A percentile compares a stretch with the other conserved stretches of the same genome.
Evolutionary conservation across 345 rosid species (phyloP).

Genomic region (Boechera retrofracta): DNA sequence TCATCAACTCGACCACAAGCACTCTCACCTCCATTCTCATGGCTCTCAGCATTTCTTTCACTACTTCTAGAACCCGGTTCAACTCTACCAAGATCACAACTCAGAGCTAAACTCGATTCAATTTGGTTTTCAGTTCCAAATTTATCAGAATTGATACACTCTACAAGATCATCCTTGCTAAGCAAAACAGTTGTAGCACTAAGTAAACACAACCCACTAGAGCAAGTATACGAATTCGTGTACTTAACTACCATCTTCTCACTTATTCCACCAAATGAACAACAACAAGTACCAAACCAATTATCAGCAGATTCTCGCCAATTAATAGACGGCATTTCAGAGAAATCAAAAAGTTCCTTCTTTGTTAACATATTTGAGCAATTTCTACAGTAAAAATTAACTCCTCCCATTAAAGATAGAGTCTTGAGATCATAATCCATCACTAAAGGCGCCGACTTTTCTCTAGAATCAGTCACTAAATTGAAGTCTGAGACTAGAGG

Average conservation of each 20-base stretch:
- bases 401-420: slow-evolving; percentile 58
- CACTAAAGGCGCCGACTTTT: slow-evolving; percentile 47
- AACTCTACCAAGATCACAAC: slow-evolving; percentile 37
- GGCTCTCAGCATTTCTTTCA: background rate
- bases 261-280: slow-evolving; percentile 89
- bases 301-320: slow-evolving; percentile 95
- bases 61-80: slow-evolving; percentile 23
- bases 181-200: slow-evolving; percentile 64
- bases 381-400: slow-evolving; percentile 70
- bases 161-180: slow-evolving; percentile 66
- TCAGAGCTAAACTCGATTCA: slow-evolving; percentile 36
- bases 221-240: slow-evolving; percentile 68
- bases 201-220: slow-evolving; percentile 64
- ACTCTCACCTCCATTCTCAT: slow-evolving; percentile 34
- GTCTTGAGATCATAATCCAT: slow-evolving; percentile 66
- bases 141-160: background rate
- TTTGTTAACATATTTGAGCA: slow-evolving; percentile 68
- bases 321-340: slow-evolving; percentile 83
- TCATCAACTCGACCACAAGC: slow-evolving; percentile 29
- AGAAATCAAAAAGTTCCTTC: slow-evolving; percentile 60
- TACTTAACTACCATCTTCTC: slow-evolving; percentile 83
- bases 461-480: slow-evolving; percentile 48
- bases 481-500: slow-evolving; percentile 62
- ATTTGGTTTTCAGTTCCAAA: slow-evolving; percentile 22
- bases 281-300: slow-evolving; percentile 95